Base-by-base conservation (phyloP, 73 alveolate species). In the Symbiodinium pilosum region DNA sequence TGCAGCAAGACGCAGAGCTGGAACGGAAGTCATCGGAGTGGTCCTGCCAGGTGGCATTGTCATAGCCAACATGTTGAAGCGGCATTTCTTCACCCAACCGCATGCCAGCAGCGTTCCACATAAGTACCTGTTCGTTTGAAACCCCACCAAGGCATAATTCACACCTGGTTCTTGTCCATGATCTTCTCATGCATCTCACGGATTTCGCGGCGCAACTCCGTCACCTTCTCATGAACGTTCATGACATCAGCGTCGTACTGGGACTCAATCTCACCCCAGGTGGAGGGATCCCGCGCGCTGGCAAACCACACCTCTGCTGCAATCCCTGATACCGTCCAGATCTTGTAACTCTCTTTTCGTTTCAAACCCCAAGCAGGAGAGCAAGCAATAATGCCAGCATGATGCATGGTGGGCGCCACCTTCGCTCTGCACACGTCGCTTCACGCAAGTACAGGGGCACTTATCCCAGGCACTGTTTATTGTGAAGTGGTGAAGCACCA, bases 151-250 rank as follows among this genome's bases (percentile, higher is more conserved):
- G 32, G 28, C 75, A 16, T 56, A 51, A 16, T 51, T 51, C 75
- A 21, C 75, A 6, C 75, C 28, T 2, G 36, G 32, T 71, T n/a
- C 24, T 86, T 34, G 28, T 83, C 44, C 88, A 91, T 7, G 32
- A 87, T 44, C 47, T 88, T 83, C 71, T 87, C 94, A 41, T 88
- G 95, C 97, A 91, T 91, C 43, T 91, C 97, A 3, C 97, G 87
- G 87, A 91, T 91, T 56, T 91, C 97, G 44, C 84, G 84, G 32
- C 97, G 89, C 84, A 91, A 71, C 39, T 91, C 97, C 32, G 97
- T 91, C 21, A 91, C 97, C 97, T 91, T 91, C 83, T 91, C 97
- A 43, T 91, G 97, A 28, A 91, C 97, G n/a, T 91, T 91, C 97
- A 91, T 91, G 77, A 86, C 84, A 52, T 91, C 97, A 11, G 77